These are phyloP conservation scores for Nannizzia gypsea DNA, from an alignment of 2,329 filamentous ascomycete species.

Conservation along the genomic window DNA sequence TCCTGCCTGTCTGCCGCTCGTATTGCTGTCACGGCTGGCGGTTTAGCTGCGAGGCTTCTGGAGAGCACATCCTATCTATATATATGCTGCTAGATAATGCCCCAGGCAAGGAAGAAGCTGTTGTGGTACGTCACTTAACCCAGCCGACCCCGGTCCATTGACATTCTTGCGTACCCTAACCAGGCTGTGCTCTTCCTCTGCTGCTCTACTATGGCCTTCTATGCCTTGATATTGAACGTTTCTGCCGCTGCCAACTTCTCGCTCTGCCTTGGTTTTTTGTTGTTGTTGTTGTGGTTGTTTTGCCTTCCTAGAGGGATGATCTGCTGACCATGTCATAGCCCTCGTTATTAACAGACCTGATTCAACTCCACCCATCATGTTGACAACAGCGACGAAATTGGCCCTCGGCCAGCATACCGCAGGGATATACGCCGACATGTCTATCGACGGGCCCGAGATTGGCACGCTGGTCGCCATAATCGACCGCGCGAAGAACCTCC, in stretches of 20 bases:
- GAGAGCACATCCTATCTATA: background rate
- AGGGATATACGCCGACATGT: constrained; percentile 90
- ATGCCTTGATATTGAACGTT: background rate
- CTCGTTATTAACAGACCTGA: background rate
- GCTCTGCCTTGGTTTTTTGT: background rate
- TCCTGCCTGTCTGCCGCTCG: background rate
- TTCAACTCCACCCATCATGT: constrained; percentile 2
- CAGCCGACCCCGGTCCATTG: background rate
- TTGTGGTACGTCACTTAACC: constrained; percentile 8
- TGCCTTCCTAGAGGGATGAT: background rate
- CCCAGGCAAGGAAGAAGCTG: background rate
- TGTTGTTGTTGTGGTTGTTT: background rate
- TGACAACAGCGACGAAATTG: constrained; percentile 10
- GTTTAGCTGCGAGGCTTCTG: background rate
- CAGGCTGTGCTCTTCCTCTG: background rate
- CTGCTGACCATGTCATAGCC: background rate
- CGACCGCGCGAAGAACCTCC: constrained; percentile 91
- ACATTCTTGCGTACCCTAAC: background rate
- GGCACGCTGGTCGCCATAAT: constrained; percentile 86
- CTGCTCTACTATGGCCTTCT: background rate
- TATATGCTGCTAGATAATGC: background rate
- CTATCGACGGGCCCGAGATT: constrained; percentile 81
- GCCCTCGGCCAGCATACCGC: constrained; percentile 52
- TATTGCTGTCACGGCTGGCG: background rate
- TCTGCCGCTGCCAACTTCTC: background rate